Conservation (phyloP, 2,329 filamentous ascomycete genomes). For the Aspergillus tubingensis region DNA sequence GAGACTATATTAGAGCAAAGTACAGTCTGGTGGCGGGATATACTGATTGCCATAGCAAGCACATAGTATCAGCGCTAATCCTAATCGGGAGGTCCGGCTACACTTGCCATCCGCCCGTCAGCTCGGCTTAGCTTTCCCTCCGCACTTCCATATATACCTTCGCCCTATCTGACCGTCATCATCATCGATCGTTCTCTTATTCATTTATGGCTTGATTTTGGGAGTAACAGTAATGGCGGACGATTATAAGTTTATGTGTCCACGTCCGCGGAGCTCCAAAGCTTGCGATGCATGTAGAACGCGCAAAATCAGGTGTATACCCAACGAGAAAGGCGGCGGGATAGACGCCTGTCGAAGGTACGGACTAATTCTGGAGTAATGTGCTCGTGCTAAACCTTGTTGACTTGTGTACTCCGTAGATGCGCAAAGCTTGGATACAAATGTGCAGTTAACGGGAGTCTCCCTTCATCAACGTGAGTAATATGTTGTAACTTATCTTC, state of each 20-base stretch:
- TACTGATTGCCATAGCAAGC: neutral
- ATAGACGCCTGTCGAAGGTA: conserved; percentile 1
- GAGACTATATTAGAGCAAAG: neutral
- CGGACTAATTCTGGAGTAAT: too few relatives aligned
- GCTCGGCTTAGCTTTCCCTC: neutral
- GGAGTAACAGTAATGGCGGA: neutral
- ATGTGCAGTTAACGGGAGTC: neutral
- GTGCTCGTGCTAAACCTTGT: too few relatives aligned
- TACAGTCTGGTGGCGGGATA: too few relatives aligned
- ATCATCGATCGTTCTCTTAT: neutral
- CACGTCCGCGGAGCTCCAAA: neutral
- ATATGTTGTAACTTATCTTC: accelerated
- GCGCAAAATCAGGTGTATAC: conserved; percentile 2
- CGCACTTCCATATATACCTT: neutral
- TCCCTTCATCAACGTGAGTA: neutral
- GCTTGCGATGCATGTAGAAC: neutral
- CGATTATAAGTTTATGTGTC: neutral
- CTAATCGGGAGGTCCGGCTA: neutral
- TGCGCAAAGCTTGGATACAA: neutral
- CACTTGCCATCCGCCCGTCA: neutral
- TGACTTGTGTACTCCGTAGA: neutral
- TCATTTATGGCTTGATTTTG: neutral
- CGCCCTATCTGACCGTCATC: neutral
- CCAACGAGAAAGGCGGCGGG: neutral
- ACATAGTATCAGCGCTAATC: neutral